Evolutionary conservation across 768 basidiomycete genomes (phyloP), one percentile per base, ranked within the genome.

Genomic region (Amanita thiersii): DNA sequence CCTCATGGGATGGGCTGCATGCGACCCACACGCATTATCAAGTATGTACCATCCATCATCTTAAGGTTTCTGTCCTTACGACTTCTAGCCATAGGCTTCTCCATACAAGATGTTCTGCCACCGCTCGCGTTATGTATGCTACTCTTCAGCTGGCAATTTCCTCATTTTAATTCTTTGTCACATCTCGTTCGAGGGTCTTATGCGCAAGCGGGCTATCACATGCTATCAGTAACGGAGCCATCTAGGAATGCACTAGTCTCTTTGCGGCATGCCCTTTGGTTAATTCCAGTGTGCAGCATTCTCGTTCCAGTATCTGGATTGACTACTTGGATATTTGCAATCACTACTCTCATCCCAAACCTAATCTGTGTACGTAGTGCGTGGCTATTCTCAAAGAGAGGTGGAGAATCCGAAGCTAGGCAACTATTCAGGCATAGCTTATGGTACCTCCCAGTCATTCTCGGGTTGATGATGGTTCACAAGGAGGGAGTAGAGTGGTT

Each of bases 1-100:
- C 2, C 63, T 99, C 38, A 97, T 99, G 86, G 96, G 96, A 30
- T 99, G 96, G 96, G 81, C 94, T 5, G 96, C 96, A 1, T 88
- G 86, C 44, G 93, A 92, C 1, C 89, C 86, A 18, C 35, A 43
- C 5, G 19, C 19, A 29, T n/a, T 37, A 28, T 29, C 15, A 66
- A 73, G 11, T 58, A 94, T 6, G 62, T 86, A 46, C 86, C 87
- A 0, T 70, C 73, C n/a, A 45, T 73, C 0, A 60, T 69, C 18
- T 53, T 76, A 24, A 81, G 78, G 58, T 72, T 81, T 39, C 84
- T 83, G 2, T 59, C 77, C 1, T 75, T 79, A 8, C 38, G 46
- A 5, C 49, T 62, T 3, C 45, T 71, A 20, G 72, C 77, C 47
- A 25, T 66, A 9, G 56, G 73, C n/a, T 54, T 76, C 37, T 65